Conservation (phyloP, 371 early-diverging fungal genomes). For the Rhizopus arrhizus region DNA sequence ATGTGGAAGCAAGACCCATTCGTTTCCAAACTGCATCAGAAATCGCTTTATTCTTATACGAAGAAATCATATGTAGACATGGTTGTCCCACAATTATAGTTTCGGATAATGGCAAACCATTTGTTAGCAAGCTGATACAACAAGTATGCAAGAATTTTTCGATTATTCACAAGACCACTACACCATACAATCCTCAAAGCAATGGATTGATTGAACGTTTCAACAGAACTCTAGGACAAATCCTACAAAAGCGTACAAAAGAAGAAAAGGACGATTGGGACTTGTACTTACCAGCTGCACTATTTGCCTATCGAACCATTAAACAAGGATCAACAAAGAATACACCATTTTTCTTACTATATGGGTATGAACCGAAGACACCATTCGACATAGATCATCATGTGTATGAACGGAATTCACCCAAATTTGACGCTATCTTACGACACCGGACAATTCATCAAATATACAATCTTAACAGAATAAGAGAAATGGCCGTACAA, state of each 20-base stretch:
- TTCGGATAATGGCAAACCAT: constrained; percentile 14
- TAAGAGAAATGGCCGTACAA: neutral
- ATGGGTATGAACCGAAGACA: neutral
- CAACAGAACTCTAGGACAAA: constrained; percentile 10
- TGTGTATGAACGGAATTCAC: neutral
- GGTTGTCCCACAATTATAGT: constrained; percentile 2
- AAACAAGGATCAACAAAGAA: constrained; percentile 5
- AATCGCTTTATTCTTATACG: constrained; percentile 5
- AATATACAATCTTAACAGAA: neutral
- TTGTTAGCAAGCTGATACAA: neutral
- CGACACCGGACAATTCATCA: neutral
- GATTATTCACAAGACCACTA: constrained; percentile 1
- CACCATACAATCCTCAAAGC: constrained; percentile 1
- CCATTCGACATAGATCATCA: neutral
- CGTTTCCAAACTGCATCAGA: neutral
- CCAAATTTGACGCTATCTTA: neutral
- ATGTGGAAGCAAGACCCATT: constrained; percentile 2
- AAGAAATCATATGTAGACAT: constrained; percentile 13
- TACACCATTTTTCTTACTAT: constrained; percentile 3
- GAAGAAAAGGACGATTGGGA: constrained; percentile 4
- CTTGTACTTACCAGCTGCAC: neutral
- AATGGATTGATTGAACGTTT: constrained; percentile 13
- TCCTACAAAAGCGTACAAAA: neutral
- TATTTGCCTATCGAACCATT: constrained; percentile 1
- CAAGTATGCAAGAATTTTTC: neutral